These are phyloP conservation scores for Niveomyces coronatus DNA, from an alignment of 2,329 filamentous ascomycete genomes.

Conservation along the genomic window DNA sequence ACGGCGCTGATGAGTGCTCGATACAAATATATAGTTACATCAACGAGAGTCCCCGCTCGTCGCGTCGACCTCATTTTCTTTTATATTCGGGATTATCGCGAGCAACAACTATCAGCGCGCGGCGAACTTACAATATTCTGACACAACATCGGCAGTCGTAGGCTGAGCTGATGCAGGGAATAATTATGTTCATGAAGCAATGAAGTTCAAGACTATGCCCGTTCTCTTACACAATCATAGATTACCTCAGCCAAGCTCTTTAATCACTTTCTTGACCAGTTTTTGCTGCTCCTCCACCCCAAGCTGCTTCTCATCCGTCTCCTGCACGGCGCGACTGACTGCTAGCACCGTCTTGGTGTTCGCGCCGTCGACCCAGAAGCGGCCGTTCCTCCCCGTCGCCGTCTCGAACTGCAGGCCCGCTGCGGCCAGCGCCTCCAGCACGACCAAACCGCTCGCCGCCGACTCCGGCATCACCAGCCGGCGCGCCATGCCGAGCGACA, in stretches of 20 bases:
- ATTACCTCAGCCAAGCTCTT: conserved; percentile 42
- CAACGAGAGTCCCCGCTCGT: no score
- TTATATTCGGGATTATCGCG: no score
- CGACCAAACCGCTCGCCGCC: conserved; percentile 51
- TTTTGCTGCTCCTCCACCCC: conserved; percentile 59
- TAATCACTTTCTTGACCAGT: conserved; percentile 56
- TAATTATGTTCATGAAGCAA: no score
- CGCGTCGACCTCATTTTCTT: no score
- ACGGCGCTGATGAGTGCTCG: no score
- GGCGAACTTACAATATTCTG: no score
- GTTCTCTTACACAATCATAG: no score
- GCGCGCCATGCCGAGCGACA: conserved; percentile 74
- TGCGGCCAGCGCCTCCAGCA: conserved; percentile 68
- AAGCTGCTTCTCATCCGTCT: conserved; percentile 62
- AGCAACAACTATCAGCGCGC: no score
- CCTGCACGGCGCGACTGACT: conserved; percentile 67
- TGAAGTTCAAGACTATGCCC: no score
- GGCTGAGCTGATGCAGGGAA: no score
- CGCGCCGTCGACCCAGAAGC: conserved; percentile 77
- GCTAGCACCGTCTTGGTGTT: conserved; percentile 61
- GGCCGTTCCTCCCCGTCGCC: conserved; percentile 85
- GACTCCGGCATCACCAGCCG: conserved; percentile 59
- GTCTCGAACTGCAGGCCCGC: conserved; percentile 84
- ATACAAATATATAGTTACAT: no score
- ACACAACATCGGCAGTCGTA: no score